Conservation (phyloP, 139 green algal species). For the Spirogloea muscicola region DNA sequence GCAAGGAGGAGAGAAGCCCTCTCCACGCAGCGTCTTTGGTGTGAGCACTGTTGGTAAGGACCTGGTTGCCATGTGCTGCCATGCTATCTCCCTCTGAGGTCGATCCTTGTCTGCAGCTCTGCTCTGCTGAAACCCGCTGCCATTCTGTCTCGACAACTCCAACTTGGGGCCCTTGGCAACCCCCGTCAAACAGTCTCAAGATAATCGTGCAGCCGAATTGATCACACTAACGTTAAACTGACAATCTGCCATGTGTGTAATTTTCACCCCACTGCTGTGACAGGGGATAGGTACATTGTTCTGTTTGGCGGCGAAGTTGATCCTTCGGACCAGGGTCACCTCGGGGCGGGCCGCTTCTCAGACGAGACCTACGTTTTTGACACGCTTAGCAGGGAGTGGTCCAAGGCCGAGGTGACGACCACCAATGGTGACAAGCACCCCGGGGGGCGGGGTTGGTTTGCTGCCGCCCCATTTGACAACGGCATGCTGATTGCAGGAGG, state of each 20-base stretch:
- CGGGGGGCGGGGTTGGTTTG: background rate
- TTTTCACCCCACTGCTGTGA: no score
- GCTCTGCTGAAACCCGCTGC: no score
- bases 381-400: background rate
- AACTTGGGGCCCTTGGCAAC: no score
- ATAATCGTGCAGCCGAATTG: no score
- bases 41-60: no score
- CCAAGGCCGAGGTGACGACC: background rate
- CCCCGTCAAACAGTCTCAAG: no score
- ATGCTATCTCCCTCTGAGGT: no score
- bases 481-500: background rate
- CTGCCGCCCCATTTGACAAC: background rate
- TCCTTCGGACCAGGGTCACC: constrained; percentile 53
- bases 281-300: constrained; percentile 27
- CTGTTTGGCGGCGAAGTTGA: constrained; percentile 61
- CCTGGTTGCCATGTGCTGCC: no score
- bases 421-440: background rate
- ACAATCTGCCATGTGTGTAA: constrained; percentile 53
- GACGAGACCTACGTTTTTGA: constrained; percentile 12
- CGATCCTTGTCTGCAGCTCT: no score
- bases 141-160: no score
- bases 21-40: constrained; percentile 8
- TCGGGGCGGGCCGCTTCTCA: constrained; percentile 55
- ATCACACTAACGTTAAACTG: no score
- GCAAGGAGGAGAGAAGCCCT: background rate